Percentiles rank a stretch among this genome's conserved stretches.
Evolutionary conservation across 768 basidiomycete species (phyloP).

Genomic region (Naganishia antarctica): DNA sequence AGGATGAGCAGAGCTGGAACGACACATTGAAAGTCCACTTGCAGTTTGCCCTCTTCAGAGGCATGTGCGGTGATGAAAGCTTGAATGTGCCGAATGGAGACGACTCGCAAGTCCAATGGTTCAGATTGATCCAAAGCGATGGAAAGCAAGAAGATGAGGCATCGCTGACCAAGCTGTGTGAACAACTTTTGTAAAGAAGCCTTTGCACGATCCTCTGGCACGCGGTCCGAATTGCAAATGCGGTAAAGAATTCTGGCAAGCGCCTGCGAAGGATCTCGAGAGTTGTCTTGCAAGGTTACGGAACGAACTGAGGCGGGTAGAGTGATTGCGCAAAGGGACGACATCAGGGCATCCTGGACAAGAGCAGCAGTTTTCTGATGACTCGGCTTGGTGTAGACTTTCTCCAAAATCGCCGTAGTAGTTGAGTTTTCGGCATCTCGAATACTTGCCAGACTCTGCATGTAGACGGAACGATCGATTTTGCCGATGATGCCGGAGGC

Average conservation of each 20-base stretch:
- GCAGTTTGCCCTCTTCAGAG: conserved; percentile 53
- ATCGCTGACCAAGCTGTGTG: conserved; percentile 61
- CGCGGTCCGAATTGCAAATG: conserved; percentile 59
- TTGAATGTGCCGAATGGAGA: conserved; percentile 67
- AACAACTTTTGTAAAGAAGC: conserved; percentile 65
- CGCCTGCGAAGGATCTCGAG: not conserved
- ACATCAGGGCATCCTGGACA: conserved; percentile 16
- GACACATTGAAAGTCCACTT: conserved; percentile 50
- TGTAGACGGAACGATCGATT: conserved; percentile 21
- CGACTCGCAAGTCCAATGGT: conserved; percentile 50
- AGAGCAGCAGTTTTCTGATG: conserved; percentile 20
- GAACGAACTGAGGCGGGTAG: not conserved
- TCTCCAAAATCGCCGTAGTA: conserved; percentile 9
- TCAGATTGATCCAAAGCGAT: conserved; percentile 53
- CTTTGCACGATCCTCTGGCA: conserved; percentile 52
- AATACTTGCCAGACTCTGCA: conserved; percentile 5
- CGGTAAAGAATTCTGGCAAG: conserved; percentile 55
- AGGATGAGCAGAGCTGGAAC: conserved; percentile 45
- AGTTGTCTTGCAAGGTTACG: conserved; percentile 2
- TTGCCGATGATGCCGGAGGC: conserved; percentile 49
- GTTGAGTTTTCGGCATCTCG: not conserved
- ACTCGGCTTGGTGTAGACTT: conserved; percentile 24
- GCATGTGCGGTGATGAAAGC: conserved; percentile 70
- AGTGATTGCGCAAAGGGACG: not conserved
- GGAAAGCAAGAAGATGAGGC: conserved; percentile 76